A percentile compares a stretch with the other conserved stretches of the same genome.
Evolutionary conservation across 768 basidiomycete species (phyloP).

Genomic region (Hemileccinum impolitum): DNA sequence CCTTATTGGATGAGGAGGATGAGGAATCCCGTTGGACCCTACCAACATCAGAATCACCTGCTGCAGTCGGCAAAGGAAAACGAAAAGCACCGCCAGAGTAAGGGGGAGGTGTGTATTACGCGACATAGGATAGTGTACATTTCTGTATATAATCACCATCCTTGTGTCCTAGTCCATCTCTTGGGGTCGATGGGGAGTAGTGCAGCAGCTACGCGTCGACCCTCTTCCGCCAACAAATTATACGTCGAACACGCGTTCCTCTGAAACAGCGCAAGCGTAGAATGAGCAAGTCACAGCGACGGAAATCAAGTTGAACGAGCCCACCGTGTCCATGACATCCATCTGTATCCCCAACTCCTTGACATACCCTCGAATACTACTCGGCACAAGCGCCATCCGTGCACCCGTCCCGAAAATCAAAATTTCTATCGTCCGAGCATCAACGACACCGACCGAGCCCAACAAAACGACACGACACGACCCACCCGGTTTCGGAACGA

Average conservation of each 20-base stretch:
- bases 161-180: slow-evolving; percentile 43
- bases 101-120: slow-evolving; percentile 7
- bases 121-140: slow-evolving; percentile 15
- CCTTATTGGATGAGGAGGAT: slow-evolving; percentile 61
- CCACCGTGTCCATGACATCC: slow-evolving; percentile 81
- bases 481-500: slow-evolving; percentile 82
- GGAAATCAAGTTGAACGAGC: slow-evolving; percentile 13
- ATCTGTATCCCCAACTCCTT: slow-evolving; percentile 78
- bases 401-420: slow-evolving; percentile 85
- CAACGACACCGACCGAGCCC: background rate
- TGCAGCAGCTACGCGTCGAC: slow-evolving; percentile 87
- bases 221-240: slow-evolving; percentile 91
- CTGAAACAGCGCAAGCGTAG: slow-evolving; percentile 40
- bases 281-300: background rate
- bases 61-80: slow-evolving; percentile 50
- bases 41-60: slow-evolving; percentile 26
- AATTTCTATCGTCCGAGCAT: slow-evolving; percentile 59
- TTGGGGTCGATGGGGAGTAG: slow-evolving; percentile 64
- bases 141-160: slow-evolving; percentile 1
- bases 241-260: slow-evolving; percentile 95
- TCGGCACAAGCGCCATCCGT: slow-evolving; percentile 66
- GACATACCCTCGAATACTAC: slow-evolving; percentile 60
- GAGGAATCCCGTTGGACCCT: slow-evolving; percentile 35
- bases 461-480: slow-evolving; percentile 24
- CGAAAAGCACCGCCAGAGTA: slow-evolving; percentile 48